Conservation (phyloP, 2,329 filamentous ascomycete species). For the Talaromyces albobiverticillius region DNA sequence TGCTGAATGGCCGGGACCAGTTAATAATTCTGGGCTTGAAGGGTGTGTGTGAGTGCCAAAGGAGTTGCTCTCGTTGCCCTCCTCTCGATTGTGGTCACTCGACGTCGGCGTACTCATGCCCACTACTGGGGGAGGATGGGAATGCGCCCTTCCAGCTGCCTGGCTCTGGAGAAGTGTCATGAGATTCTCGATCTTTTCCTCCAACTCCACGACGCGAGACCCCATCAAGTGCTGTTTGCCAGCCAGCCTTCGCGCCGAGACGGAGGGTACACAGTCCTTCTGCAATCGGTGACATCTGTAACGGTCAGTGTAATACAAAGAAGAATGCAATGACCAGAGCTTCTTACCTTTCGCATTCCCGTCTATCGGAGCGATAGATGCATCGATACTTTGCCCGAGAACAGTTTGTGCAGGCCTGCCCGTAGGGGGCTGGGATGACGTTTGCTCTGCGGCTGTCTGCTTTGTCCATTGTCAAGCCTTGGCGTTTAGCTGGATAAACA, state of each 20-base stretch:
- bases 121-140: neutral
- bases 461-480: neutral
- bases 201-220: neutral
- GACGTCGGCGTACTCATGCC: neutral
- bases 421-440: neutral
- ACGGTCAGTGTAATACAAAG: neutral
- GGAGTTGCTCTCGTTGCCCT: neutral
- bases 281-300: conserved; percentile 5
- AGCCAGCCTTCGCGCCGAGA: conserved; percentile 1
- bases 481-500: no score
- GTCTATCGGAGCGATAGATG: conserved; percentile 5
- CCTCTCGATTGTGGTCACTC: neutral
- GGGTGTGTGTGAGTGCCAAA: neutral
- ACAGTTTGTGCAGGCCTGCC: conserved; percentile 6
- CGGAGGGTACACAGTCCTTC: conserved; percentile 1
- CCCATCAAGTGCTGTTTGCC: neutral
- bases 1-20: neutral
- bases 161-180: conserved; percentile 4
- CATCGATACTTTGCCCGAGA: conserved; percentile 3
- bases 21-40: neutral
- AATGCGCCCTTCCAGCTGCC: neutral
- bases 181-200: conserved; percentile 6
- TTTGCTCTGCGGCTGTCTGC: neutral
- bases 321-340: neutral
- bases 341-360: conserved; percentile 4